These are phyloP conservation scores for Mucuna pruriens DNA, from an alignment of 306 rosid species.

Conservation along the genomic window DNA sequence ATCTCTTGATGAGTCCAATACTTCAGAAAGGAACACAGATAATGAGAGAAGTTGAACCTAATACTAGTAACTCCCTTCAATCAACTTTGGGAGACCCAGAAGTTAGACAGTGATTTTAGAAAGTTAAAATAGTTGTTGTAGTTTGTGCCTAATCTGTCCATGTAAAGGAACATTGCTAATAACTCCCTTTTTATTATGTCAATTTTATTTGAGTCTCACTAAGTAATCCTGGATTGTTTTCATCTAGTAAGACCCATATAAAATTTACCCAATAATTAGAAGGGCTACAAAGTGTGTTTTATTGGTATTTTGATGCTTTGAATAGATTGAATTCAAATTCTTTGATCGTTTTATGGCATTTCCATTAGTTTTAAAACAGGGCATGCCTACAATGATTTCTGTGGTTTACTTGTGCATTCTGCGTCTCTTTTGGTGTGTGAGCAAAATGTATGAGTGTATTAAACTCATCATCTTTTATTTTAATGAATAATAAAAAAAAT, in stretches of 20 bases:
- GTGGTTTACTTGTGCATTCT: neutral
- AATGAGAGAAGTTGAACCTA: conserved; percentile 43
- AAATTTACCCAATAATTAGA: neutral
- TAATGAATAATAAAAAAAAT: too few species aligned
- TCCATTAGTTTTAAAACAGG: conserved; percentile 24
- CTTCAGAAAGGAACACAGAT: conserved; percentile 46
- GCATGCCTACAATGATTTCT: neutral
- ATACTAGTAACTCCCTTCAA: conserved; percentile 39
- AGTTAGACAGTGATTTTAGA: conserved; percentile 43
- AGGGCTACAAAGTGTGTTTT: neutral
- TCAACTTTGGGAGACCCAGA: conserved; percentile 50
- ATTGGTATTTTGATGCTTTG: neutral
- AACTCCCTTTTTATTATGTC: neutral
- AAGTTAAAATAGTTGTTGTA: conserved; percentile 9
- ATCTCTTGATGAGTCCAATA: conserved; percentile 56
- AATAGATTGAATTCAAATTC: conserved; percentile 6
- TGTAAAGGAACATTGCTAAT: neutral
- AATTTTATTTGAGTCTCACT: conserved; percentile 2
- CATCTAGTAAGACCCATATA: neutral
- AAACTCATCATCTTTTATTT: too few species aligned
- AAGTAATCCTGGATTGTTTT: neutral
- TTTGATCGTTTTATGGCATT: conserved; percentile 17
- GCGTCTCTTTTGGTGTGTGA: neutral
- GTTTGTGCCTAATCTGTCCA: conserved; percentile 14
- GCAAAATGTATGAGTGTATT: too few species aligned